A percentile compares a stretch with the other conserved stretches of the same genome.
These are phyloP conservation scores for Bondarzewia mesenterica DNA, from an alignment of 1,284 basidiomycete genomes.

Conservation along the genomic window DNA sequence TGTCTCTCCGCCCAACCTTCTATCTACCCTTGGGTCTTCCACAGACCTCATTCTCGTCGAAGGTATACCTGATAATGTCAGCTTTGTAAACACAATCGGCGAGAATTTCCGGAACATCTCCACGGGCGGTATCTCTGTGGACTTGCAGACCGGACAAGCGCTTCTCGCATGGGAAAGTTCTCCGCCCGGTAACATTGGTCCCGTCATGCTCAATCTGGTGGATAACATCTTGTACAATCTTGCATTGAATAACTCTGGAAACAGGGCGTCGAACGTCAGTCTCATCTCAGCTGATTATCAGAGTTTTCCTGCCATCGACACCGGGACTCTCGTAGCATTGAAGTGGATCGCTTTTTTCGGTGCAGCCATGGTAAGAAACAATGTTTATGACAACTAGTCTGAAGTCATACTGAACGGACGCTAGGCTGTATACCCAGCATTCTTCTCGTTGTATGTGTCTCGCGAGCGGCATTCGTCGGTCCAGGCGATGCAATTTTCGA, in stretches of 20 bases:
- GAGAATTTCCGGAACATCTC: conserved; percentile 41
- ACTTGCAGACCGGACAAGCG: conserved; percentile 33
- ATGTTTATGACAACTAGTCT: conserved; percentile 1
- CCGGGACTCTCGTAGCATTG: conserved; percentile 49
- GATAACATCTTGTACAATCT: conserved; percentile 59
- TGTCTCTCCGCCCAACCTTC: conserved; percentile 38
- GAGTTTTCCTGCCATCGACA: conserved; percentile 43
- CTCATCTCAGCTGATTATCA: conserved; percentile 50
- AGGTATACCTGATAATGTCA: conserved; percentile 39
- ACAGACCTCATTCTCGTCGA: conserved; percentile 24
- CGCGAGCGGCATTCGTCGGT: conserved; percentile 60
- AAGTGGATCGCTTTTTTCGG: conserved; percentile 66
- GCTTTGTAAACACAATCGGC: conserved; percentile 44
- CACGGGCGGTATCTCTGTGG: conserved; percentile 55
- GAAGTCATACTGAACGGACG: conserved; percentile 1
- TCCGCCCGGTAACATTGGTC: conserved; percentile 44
- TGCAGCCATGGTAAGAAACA: conserved; percentile 48
- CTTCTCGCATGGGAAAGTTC: conserved; percentile 60
- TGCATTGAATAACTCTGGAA: conserved; percentile 41
- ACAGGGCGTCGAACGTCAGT: conserved; percentile 25
- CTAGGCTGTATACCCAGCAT: conserved; percentile 70
- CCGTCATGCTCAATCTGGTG: conserved; percentile 56
- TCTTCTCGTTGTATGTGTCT: conserved; percentile 70
- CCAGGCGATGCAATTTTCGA: conserved; percentile 74
- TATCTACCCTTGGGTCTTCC: conserved; percentile 31